Conservation (phyloP, 2,329 filamentous ascomycete genomes). For the Neonectria coccinea region DNA sequence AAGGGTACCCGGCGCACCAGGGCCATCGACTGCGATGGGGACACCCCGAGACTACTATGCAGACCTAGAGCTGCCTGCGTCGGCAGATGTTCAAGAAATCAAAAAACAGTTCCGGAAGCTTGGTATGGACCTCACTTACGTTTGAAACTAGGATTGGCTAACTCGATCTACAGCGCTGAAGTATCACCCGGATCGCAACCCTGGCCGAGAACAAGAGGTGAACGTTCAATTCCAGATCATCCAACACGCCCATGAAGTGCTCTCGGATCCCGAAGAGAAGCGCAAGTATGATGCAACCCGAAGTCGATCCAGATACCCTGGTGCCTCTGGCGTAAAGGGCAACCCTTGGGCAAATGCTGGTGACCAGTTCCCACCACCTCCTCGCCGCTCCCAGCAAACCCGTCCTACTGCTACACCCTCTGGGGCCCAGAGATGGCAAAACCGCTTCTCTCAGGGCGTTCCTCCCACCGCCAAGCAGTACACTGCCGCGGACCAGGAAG, state of each 20-base stretch:
- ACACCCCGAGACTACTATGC: conserved; percentile 82
- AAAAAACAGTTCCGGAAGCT: conserved; percentile 90
- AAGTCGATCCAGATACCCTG: conserved; percentile 55
- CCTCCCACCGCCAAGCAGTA: conserved; percentile 58
- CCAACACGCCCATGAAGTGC: conserved; percentile 84
- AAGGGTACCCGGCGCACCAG: conserved; percentile 23
- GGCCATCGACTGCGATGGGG: conserved; percentile 47
- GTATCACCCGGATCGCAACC: conserved; percentile 91
- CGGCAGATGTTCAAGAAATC: conserved; percentile 78
- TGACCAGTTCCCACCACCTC: conserved; percentile 64
- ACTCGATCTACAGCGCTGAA: conserved; percentile 71
- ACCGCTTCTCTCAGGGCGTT: conserved; percentile 55
- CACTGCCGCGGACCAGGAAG: conserved; percentile 49
- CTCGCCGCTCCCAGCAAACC: conserved; percentile 51
- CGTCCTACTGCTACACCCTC: conserved; percentile 40
- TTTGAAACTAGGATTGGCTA: conserved; percentile 31
- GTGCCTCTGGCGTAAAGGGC: conserved; percentile 66
- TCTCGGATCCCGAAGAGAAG: conserved; percentile 63
- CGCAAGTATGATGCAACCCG: conserved; percentile 65
- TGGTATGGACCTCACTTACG: conserved; percentile 61
- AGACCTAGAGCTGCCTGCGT: conserved; percentile 78
- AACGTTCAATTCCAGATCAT: conserved; percentile 88
- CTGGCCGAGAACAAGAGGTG: conserved; percentile 82
- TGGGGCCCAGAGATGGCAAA: conserved; percentile 60
- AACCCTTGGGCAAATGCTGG: conserved; percentile 67